Evolutionary conservation across 202 grass and related monocot genomes (phyloP).

Genomic region (Setaria viridis): DNA sequence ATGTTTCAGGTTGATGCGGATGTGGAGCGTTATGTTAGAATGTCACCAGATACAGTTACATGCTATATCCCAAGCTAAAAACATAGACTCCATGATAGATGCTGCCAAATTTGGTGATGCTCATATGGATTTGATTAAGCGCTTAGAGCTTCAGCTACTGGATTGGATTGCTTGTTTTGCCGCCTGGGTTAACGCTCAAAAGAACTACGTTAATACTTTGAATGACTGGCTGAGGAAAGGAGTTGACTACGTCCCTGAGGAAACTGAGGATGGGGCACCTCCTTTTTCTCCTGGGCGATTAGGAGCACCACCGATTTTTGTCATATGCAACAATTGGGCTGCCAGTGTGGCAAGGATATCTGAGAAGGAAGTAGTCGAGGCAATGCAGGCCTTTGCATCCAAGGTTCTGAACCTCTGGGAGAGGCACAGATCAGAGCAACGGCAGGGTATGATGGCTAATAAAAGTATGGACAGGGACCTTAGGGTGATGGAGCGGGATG

Average conservation of each 20-base stretch:
- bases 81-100: constrained; percentile 75
- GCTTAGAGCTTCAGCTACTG: constrained; percentile 68
- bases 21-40: constrained; percentile 85
- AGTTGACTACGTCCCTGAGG: constrained; percentile 77
- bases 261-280: constrained; percentile 81
- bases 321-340: constrained; percentile 88
- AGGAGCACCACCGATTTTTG: constrained; percentile 83
- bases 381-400: constrained; percentile 69
- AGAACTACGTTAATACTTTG: constrained; percentile 62
- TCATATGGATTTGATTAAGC: constrained; percentile 68
- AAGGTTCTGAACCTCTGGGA: constrained; percentile 70
- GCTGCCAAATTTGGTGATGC: constrained; percentile 63
- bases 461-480: constrained; percentile 73
- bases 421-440: constrained; percentile 66
- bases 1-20: constrained; percentile 74
- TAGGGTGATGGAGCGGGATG: constrained; percentile 81
- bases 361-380: constrained; percentile 69
- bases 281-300: constrained; percentile 92
- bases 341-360: constrained; percentile 62
- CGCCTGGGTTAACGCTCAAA: constrained; percentile 78
- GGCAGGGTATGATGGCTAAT: constrained; percentile 84
- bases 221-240: constrained; percentile 79
- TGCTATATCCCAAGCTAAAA: constrained; percentile 88
- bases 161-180: constrained; percentile 82
- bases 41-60: constrained; percentile 91